Conservation (phyloP, 2,329 filamentous ascomycete species). For the Colletotrichum horii region DNA sequence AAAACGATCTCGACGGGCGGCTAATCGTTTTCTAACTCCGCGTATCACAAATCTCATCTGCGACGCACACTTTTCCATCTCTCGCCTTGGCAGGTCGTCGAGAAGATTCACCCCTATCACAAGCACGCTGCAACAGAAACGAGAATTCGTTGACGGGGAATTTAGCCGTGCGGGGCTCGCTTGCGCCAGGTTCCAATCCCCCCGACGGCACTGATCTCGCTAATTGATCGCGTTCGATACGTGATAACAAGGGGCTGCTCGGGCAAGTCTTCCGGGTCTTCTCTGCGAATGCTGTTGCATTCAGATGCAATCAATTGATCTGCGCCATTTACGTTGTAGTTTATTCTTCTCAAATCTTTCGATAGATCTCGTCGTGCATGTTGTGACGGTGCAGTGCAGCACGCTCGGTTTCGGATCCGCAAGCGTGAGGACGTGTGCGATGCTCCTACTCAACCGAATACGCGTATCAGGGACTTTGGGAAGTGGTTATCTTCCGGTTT, state of each 20-base stretch:
- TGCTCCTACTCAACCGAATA: neutral
- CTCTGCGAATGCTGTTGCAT: neutral
- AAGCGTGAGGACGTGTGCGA: neutral
- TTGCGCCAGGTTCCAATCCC: neutral
- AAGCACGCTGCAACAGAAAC: neutral
- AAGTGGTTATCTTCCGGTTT: neutral
- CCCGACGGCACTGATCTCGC: neutral
- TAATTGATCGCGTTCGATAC: neutral
- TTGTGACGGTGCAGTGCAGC: neutral
- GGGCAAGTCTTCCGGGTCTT: neutral
- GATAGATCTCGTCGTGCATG: neutral
- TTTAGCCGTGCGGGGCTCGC: neutral
- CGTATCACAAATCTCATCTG: neutral
- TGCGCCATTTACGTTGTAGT: neutral
- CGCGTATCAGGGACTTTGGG: neutral
- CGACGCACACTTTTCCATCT: neutral
- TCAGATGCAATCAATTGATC: neutral
- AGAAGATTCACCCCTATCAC: neutral
- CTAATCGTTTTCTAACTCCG: neutral
- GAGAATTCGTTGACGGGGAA: neutral
- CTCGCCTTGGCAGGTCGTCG: neutral
- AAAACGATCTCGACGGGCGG: neutral
- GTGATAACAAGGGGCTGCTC: neutral
- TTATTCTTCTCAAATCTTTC: neutral
- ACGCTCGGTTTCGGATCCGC: neutral